Conservation (phyloP, 371 early-diverging fungal species). For the Lichtheimia corymbifera region DNA sequence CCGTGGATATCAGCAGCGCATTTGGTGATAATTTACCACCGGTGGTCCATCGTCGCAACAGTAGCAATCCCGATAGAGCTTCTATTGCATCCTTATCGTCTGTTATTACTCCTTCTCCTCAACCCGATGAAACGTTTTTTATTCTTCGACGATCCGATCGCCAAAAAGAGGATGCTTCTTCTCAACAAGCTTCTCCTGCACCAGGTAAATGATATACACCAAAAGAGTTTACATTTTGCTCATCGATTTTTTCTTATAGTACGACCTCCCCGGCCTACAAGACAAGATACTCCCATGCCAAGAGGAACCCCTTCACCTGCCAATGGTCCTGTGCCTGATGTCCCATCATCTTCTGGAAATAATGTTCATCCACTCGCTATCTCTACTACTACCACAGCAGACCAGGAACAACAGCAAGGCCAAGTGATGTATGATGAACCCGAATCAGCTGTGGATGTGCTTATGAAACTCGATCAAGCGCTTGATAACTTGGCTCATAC, state of each 20-base stretch:
- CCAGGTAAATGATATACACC: constrained; percentile 7
- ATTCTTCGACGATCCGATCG: constrained; percentile 28
- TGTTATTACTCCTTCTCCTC: constrained; percentile 31
- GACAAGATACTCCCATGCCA: constrained; percentile 51
- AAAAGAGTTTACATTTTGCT: constrained; percentile 12
- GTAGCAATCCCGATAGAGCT: constrained; percentile 41
- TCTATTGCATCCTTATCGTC: constrained; percentile 41
- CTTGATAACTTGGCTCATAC: constrained; percentile 25
- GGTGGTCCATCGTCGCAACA: constrained; percentile 35
- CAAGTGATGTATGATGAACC: constrained; percentile 16
- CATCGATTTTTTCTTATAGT: constrained; percentile 14
- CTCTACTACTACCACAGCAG: background rate
- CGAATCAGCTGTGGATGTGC: constrained; percentile 23
- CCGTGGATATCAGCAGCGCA: constrained; percentile 30
- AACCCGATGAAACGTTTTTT: constrained; percentile 42
- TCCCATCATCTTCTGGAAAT: background rate
- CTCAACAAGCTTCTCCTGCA: constrained; percentile 5
- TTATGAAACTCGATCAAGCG: constrained; percentile 24
- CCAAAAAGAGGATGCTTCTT: no score
- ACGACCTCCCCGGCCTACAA: constrained; percentile 37
- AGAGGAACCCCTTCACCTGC: constrained; percentile 1
- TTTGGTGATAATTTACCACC: constrained; percentile 40
- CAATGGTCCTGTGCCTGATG: background rate
- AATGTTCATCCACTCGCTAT: constrained; percentile 8
- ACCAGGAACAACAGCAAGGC: constrained; percentile 6